phyloP scores from a whole-genome alignment of 129 eudicot species.

The Centella asiatica region DNA sequence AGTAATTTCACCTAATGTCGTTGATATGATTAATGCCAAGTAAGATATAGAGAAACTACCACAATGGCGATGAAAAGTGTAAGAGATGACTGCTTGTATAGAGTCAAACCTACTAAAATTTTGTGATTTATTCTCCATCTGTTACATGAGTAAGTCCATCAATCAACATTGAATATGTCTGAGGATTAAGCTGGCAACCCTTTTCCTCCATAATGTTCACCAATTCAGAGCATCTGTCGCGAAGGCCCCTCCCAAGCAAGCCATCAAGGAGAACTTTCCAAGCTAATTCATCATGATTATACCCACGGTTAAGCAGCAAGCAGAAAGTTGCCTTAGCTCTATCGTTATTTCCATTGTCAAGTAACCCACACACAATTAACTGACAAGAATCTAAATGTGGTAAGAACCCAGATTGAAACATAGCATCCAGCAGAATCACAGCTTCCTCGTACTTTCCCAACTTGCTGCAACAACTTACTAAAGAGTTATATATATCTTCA shows the following conservation, averaged over 20 bases:
- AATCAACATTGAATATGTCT: conserved; percentile 41
- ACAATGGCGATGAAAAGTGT: background rate
- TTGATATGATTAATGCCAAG: background rate
- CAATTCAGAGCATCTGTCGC: conserved; percentile 47
- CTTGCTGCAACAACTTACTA: conserved; percentile 54
- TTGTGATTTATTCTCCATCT: conserved; percentile 12
- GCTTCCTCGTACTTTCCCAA: conserved; percentile 56
- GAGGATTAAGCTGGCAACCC: conserved; percentile 53
- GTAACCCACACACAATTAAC: conserved; percentile 59
- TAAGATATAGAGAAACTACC: background rate
- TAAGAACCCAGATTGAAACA: conserved; percentile 38
- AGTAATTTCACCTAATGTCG: background rate
- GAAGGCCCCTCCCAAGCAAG: conserved; percentile 48
- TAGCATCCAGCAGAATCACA: conserved; percentile 30
- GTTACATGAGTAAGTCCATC: conserved; percentile 25
- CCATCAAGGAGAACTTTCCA: conserved; percentile 87
- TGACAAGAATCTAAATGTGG: conserved; percentile 41
- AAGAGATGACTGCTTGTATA: background rate
- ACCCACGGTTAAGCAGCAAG: conserved; percentile 48
- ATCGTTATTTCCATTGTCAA: conserved; percentile 37
- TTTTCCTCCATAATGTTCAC: conserved; percentile 53
- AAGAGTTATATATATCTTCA: conserved; percentile 44
- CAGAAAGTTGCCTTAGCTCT: conserved; percentile 51
- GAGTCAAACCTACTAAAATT: background rate
- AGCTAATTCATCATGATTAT: conserved; percentile 74